These are phyloP conservation scores for Phytophthora syringae DNA, from an alignment of 352 stramenopile genomes.

Conservation along the genomic window DNA sequence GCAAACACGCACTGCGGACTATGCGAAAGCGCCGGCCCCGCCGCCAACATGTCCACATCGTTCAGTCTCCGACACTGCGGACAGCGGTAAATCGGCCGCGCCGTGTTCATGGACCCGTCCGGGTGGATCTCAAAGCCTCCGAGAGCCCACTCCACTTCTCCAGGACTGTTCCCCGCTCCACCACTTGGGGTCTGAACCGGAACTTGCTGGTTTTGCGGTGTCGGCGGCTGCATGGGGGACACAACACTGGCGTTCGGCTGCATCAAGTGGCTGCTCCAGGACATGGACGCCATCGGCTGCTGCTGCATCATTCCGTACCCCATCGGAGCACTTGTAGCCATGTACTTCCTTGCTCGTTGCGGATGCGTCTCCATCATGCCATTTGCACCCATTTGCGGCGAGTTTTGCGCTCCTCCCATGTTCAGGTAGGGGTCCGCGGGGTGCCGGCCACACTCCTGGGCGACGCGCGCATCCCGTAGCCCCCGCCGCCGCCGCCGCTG, in stretches of 20 bases:
- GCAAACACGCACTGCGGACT: constrained; percentile 61
- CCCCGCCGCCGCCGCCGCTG: constrained; percentile 11
- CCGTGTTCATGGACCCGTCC: constrained; percentile 71
- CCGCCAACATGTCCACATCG: constrained; percentile 75
- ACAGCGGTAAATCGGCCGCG: constrained; percentile 81
- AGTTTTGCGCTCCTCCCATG: constrained; percentile 25
- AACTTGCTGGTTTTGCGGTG: constrained; percentile 23
- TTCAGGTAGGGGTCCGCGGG: constrained; percentile 41
- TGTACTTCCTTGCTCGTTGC: constrained; percentile 40
- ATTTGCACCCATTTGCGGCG: constrained; percentile 24
- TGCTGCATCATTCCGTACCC: constrained; percentile 44
- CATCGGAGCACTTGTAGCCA: constrained; percentile 35
- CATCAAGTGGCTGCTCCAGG: constrained; percentile 61
- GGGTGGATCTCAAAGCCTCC: constrained; percentile 80
- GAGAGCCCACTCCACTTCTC: constrained; percentile 73
- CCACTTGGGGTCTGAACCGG: constrained; percentile 32
- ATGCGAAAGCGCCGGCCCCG: constrained; percentile 60
- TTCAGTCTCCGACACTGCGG: constrained; percentile 69
- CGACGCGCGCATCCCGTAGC: constrained; percentile 39
- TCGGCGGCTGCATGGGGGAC: constrained; percentile 28
- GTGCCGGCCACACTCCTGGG: constrained; percentile 48
- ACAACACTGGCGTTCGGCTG: constrained; percentile 29
- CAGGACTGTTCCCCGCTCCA: constrained; percentile 26
- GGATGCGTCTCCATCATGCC: constrained; percentile 35
- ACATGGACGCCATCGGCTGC: constrained; percentile 39